A percentile compares a stretch with the other conserved stretches of the same genome.
Evolutionary conservation across 108 stramenopile genomes (phyloP).

Genomic region (Stephanodiscus triporus): DNA sequence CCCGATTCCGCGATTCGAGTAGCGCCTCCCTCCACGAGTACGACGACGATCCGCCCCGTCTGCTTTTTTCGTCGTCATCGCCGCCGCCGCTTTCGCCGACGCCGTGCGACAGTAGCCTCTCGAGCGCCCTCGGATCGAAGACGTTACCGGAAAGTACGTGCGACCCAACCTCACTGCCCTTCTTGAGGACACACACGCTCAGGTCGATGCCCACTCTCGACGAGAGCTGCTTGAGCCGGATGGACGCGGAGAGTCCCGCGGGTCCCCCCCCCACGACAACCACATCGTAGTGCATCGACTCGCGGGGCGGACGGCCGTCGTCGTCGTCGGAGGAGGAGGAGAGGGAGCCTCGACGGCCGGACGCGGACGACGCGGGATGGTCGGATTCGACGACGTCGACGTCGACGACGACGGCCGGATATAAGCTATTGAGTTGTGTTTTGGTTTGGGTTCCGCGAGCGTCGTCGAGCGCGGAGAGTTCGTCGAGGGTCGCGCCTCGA

Average conservation of each 20-base stretch:
- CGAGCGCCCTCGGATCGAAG: slow-evolving; percentile 96
- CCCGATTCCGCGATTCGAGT: slow-evolving; percentile 58
- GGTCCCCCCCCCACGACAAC: slow-evolving; percentile 91
- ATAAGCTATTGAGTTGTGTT: no score
- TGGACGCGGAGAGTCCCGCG: slow-evolving; percentile 94
- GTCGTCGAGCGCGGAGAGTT: no score
- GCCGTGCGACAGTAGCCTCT: slow-evolving; percentile 92
- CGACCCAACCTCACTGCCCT: slow-evolving; percentile 96
- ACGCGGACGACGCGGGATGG: no score
- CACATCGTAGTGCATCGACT: slow-evolving; percentile 90
- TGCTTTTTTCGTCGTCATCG: slow-evolving; percentile 56
- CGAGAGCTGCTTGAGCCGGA: slow-evolving; percentile 96
- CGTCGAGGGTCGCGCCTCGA: no score
- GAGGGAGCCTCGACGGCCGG: no score
- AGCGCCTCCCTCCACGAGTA: slow-evolving; percentile 69
- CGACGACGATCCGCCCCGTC: no score
- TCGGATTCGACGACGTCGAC: no score
- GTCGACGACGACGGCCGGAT: no score
- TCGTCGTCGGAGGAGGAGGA: no score
- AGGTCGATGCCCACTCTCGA: slow-evolving; percentile 82
- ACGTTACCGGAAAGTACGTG: slow-evolving; percentile 99
- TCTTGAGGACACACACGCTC: slow-evolving; percentile 97
- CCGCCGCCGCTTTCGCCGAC: background rate
- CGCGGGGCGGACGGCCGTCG: slow-evolving; percentile 51
- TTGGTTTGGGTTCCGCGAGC: no score